A percentile compares a stretch with the other conserved stretches of the same genome.
Evolutionary conservation across 75 land plant species (phyloP).

Genomic region (Adiantum capillusveneris): DNA sequence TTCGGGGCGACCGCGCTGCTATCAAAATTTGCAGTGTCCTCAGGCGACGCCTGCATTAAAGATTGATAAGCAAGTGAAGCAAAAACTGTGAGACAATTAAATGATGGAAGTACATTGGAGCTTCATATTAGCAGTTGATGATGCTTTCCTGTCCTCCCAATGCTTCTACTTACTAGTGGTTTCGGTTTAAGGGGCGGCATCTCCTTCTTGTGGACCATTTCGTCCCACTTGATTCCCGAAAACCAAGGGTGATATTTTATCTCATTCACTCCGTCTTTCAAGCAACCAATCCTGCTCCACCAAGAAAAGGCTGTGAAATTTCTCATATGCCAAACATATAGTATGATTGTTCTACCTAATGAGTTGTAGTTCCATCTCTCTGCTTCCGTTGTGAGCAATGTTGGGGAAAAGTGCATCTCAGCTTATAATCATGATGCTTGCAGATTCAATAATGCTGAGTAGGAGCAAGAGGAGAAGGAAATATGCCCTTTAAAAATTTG

Average conservation of each 20-base stretch:
- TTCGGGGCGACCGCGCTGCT: neutral
- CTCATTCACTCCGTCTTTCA: slow-evolving; percentile 29
- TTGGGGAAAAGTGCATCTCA: too few species aligned
- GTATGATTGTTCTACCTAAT: neutral
- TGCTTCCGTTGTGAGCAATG: too few species aligned
- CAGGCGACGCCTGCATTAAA: neutral
- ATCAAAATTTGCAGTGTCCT: neutral
- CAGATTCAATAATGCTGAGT: too few species aligned
- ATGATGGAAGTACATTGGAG: neutral
- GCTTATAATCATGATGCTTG: too few species aligned
- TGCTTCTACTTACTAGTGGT: neutral
- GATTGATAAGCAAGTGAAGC: neutral
- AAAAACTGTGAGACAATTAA: neutral
- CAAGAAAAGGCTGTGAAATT: neutral
- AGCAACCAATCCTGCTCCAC: slow-evolving; percentile 26
- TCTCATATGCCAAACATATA: neutral
- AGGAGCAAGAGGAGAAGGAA: too few species aligned
- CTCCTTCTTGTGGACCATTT: slow-evolving; percentile 14
- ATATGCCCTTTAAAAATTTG: too few species aligned
- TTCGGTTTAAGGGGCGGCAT: slow-evolving; percentile 25
- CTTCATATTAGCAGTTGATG: neutral
- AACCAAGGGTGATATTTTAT: slow-evolving; percentile 36
- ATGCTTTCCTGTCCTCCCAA: neutral
- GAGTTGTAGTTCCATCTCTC: neutral
- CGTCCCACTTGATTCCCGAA: slow-evolving; percentile 23